Evolutionary conservation across 495 filamentous ascomycete species (phyloP).

Genomic region (Lasiosphaeria miniovina): DNA sequence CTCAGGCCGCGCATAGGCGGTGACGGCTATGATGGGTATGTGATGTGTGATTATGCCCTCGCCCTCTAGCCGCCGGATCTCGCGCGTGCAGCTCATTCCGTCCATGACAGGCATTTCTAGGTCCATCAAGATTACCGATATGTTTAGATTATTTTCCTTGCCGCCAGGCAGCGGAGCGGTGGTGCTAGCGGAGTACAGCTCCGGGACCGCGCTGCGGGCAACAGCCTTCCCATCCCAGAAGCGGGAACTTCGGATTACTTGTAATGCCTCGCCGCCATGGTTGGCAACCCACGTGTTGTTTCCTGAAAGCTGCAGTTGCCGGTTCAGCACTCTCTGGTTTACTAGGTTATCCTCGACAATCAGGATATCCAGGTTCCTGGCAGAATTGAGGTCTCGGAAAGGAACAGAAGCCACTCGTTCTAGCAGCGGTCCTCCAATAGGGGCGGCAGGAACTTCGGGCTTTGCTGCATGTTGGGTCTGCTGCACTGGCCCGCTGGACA

Average conservation of each 20-base stretch:
- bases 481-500: neutral
- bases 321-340: constrained; percentile 70
- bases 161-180: neutral
- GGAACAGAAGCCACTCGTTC: neutral
- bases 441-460: neutral
- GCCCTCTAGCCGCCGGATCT: constrained; percentile 63
- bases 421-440: neutral
- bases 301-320: constrained; percentile 66
- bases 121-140: constrained; percentile 77
- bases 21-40: constrained; percentile 76
- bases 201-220: neutral
- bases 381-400: neutral
- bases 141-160: constrained; percentile 25
- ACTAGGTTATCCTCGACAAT: constrained; percentile 87
- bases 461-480: neutral
- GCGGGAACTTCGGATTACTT: constrained; percentile 42
- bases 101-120: constrained; percentile 90
- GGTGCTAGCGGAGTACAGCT: neutral
- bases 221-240: constrained; percentile 40
- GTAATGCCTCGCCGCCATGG: constrained; percentile 75
- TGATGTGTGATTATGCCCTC: constrained; percentile 52
- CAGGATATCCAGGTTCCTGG: constrained; percentile 46
- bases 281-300: constrained; percentile 70
- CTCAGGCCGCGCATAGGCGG: constrained; percentile 71
- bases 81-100: constrained; percentile 67